Conservation (phyloP, 2,329 filamentous ascomycete species). For the Aureobasidium mangrovei region DNA sequence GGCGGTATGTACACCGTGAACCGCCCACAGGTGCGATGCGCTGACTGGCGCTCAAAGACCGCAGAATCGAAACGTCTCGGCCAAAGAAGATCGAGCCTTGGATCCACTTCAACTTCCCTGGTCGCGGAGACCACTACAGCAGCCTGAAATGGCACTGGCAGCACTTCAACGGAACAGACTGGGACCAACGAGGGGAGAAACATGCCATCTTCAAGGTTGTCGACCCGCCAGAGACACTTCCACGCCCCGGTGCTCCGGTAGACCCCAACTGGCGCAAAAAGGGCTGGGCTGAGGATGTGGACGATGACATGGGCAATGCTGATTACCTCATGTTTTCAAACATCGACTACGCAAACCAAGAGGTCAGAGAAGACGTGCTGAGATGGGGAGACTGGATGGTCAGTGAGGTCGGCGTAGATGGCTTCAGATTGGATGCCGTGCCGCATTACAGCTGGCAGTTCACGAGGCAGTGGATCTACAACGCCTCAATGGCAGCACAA, state of each 20-base stretch:
- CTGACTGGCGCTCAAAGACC: slow-evolving; percentile 35
- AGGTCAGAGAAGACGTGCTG: slow-evolving; percentile 56
- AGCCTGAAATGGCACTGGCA: slow-evolving; percentile 55
- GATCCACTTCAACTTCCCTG: slow-evolving; percentile 58
- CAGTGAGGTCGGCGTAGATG: slow-evolving; percentile 50
- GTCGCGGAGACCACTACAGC: slow-evolving; percentile 52
- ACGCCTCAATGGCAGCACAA: slow-evolving; percentile 41
- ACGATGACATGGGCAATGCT: slow-evolving; percentile 55
- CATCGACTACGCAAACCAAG: slow-evolving; percentile 55
- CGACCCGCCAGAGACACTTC: slow-evolving; percentile 25
- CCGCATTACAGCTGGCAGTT: slow-evolving; percentile 66
- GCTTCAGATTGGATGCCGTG: slow-evolving; percentile 62
- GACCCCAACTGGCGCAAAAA: slow-evolving; percentile 38
- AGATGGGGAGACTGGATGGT: slow-evolving; percentile 62
- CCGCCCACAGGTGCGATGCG: neutral
- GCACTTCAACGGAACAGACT: slow-evolving; percentile 63
- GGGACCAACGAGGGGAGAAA: slow-evolving; percentile 47
- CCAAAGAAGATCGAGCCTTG: slow-evolving; percentile 58
- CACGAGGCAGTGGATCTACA: slow-evolving; percentile 53
- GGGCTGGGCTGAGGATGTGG: slow-evolving; percentile 54
- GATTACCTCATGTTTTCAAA: slow-evolving; percentile 67
- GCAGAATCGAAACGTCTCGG: slow-evolving; percentile 45
- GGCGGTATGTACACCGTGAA: slow-evolving; percentile 16
- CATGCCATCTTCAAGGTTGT: slow-evolving; percentile 59
- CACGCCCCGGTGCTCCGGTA: neutral